Percentiles rank a stretch among this genome's conserved stretches.
phyloP scores from a whole-genome alignment of 2,329 filamentous ascomycete species.

The Colletotrichum brevisporum region DNA sequence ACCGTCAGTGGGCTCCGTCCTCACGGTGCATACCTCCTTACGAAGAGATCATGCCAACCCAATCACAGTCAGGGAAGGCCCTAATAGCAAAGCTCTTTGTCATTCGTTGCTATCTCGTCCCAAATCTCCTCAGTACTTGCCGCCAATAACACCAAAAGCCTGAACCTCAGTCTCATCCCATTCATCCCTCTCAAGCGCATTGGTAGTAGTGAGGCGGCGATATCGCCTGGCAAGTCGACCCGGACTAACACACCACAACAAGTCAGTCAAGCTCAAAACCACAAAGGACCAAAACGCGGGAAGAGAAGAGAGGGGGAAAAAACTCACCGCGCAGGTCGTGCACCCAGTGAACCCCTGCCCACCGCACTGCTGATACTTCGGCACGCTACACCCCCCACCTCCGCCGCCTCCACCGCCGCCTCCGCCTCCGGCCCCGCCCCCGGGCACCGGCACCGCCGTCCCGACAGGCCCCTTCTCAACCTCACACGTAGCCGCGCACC shows the following conservation, averaged over 20 bases:
- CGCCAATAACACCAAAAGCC: too few species aligned
- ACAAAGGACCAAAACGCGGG: not conserved
- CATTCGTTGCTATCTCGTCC: too few species aligned
- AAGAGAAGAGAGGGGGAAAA: not conserved
- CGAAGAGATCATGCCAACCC: too few species aligned
- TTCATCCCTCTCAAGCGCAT: slow-evolving; percentile 45
- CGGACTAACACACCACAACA: slow-evolving; percentile 42
- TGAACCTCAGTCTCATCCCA: too few species aligned
- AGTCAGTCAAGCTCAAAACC: slow-evolving; percentile 19
- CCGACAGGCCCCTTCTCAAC: slow-evolving; percentile 49
- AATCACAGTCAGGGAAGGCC: too few species aligned
- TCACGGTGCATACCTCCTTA: too few species aligned
- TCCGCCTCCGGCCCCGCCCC: slow-evolving; percentile 1
- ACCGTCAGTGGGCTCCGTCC: too few species aligned
- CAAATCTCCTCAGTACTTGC: too few species aligned
- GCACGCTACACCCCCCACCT: slow-evolving; percentile 49
- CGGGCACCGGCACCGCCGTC: slow-evolving; percentile 43
- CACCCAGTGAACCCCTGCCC: slow-evolving; percentile 58
- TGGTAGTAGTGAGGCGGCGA: slow-evolving; percentile 57
- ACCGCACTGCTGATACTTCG: slow-evolving; percentile 56
- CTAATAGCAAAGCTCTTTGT: too few species aligned
- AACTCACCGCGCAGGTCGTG: slow-evolving; percentile 55
- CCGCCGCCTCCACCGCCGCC: slow-evolving; percentile 32
- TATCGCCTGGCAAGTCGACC: slow-evolving; percentile 53
- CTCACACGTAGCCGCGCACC: slow-evolving; percentile 56